These are phyloP conservation scores for Salvia miltiorrhiza DNA, from an alignment of 257 asterid species.

Conservation along the genomic window DNA sequence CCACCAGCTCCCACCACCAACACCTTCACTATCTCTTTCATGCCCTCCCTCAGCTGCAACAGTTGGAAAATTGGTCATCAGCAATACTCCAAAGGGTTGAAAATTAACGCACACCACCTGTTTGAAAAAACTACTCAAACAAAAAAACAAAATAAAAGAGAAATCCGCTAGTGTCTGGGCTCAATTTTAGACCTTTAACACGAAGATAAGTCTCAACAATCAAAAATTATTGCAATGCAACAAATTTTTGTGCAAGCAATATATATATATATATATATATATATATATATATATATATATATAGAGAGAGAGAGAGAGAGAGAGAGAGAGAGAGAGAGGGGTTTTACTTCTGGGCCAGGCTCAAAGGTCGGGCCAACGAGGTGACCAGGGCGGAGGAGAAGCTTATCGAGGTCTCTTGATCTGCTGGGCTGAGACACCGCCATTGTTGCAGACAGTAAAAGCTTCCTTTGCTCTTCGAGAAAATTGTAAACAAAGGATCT, in stretches of 20 bases:
- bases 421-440: slow-evolving; percentile 76
- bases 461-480: not conserved
- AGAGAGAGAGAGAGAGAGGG: not conserved
- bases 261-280: not conserved
- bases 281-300: not conserved
- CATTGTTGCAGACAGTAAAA: slow-evolving; percentile 33
- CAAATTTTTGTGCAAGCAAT: slow-evolving; percentile 9
- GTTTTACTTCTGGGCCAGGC: slow-evolving; percentile 67
- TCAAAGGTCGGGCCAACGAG: slow-evolving; percentile 71
- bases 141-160: not conserved
- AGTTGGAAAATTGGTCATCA: slow-evolving; percentile 12
- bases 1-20: slow-evolving; percentile 99
- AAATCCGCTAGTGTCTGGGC: slow-evolving; percentile 1
- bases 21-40: slow-evolving; percentile 69
- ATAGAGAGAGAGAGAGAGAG: no score
- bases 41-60: slow-evolving; percentile 72
- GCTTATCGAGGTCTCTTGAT: slow-evolving; percentile 96
- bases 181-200: slow-evolving; percentile 19
- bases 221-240: not conserved
- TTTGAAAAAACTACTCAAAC: not conserved
- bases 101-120: slow-evolving; percentile 19
- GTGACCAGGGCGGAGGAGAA: slow-evolving; percentile 84
- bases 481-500: slow-evolving; percentile 15
- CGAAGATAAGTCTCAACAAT: slow-evolving; percentile 6
- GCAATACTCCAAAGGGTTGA: not conserved